Base-by-base conservation (phyloP, 352 stramenopile species). In the Phytophthora agathidicida region DNA sequence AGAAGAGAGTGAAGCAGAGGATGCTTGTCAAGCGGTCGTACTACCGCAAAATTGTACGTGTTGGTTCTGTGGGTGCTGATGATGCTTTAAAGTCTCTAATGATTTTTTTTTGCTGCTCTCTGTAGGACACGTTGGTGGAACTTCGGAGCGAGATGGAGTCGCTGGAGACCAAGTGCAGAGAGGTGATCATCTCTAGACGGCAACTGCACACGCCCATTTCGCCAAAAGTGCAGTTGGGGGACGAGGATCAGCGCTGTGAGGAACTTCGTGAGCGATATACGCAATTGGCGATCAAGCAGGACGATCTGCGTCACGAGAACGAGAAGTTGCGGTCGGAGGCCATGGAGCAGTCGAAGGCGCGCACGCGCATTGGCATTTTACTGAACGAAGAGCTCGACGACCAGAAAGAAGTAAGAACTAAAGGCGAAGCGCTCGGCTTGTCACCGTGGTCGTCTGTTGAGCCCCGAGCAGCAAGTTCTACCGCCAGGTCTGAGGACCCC, bases 31-130 rank as follows among this genome's bases (percentile, higher is more conserved):
- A 87, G 43, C 65, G 65, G 9, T 90, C 77, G 27, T 90, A 90
- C 65, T 88, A 90, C 64, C 77, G 80, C 48, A 90, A 90, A 60
- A 83, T 90, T 45, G 75, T 86, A 58, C 28, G 75, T 81, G n/a
- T n/a, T n/a, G n/a, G n/a, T 59, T 48, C 19, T 28, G 19, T 3
- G 17, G 4, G 17, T 20, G 14, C 7, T 44, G 22, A 4, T 39
- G 14, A 13, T 39, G 3, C 11, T 23, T 5, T 19, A 7, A 17
- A 22, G 22, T 32, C 10, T 33, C 7, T 36, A 23, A n/a, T n/a
- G n/a, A n/a, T n/a, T 46, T 30, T 23, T 19, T 13, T 31, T 5
- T n/a, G 35, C 11, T 24, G 13, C 5, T 11, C 2, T 50, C 0
- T 48, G 3, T 47, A 83, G 76, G 74, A 88, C 48, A 90, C 80